Evolutionary conservation across 495 filamentous ascomycete genomes (phyloP).

Genomic region (Parmelia sp.): DNA sequence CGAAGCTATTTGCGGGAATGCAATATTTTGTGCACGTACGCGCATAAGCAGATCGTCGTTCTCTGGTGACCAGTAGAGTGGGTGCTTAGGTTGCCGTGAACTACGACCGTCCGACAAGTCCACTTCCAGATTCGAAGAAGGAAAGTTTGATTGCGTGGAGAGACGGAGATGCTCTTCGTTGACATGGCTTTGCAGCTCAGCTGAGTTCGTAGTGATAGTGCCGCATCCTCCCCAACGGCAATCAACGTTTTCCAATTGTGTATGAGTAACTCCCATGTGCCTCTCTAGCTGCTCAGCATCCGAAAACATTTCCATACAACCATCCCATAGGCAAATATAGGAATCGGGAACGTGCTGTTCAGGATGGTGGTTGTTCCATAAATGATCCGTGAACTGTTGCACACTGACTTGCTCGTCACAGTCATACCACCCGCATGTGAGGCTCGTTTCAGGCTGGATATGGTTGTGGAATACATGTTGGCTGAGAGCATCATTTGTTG

Average conservation of each 20-base stretch:
- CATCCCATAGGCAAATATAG: conserved; percentile 20
- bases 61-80: conserved; percentile 51
- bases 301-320: conserved; percentile 9
- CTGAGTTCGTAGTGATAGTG: conserved; percentile 1
- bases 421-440: conserved; percentile 16
- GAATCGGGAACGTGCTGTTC: conserved; percentile 2
- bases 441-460: conserved; percentile 17
- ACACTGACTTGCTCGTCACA: conserved; percentile 8
- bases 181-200: conserved; percentile 20
- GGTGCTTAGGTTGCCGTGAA: background rate
- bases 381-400: conserved; percentile 16
- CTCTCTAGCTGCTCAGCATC: conserved; percentile 16
- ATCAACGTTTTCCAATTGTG: conserved; percentile 10
- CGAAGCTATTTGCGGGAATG: conserved; percentile 63
- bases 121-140: background rate
- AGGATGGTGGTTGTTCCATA: conserved; percentile 12
- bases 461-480: conserved; percentile 22
- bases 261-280: conserved; percentile 16
- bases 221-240: conserved; percentile 25
- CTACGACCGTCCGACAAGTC: background rate
- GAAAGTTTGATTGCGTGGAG: background rate
- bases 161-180: conserved; percentile 15
- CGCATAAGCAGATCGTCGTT: conserved; percentile 59
- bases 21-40: conserved; percentile 55
- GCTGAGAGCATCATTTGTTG: conserved; percentile 15